Conservation (phyloP, 192 early-diverging fungal genomes). For the Entrophospora sp. region DNA sequence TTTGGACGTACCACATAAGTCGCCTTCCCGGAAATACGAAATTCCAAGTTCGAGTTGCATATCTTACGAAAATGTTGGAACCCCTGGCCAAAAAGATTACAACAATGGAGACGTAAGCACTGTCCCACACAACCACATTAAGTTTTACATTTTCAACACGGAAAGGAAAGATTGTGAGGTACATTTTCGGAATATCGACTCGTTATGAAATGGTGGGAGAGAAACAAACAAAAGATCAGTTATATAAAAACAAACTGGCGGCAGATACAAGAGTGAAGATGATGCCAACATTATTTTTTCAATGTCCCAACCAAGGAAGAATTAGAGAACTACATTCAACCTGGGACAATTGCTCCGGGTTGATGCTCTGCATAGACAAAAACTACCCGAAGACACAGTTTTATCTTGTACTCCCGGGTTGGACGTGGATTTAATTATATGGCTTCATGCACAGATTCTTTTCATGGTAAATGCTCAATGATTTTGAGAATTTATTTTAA, state of each 20-base stretch:
- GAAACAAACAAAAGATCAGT: not conserved
- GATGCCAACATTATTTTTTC: no score
- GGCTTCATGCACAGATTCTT: no score
- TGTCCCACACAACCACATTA: not conserved
- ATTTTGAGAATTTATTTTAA: no score
- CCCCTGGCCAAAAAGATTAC: not conserved
- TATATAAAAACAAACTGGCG: no score
- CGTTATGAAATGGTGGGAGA: not conserved
- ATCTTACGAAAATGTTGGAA: not conserved
- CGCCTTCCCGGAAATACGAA: not conserved
- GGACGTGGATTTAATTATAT: no score
- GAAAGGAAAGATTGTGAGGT: conserved; percentile 2
- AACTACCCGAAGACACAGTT: not conserved
- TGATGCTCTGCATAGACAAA: conserved; percentile 4
- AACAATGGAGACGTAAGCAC: not conserved
- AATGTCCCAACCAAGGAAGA: not conserved
- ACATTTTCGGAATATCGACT: not conserved
- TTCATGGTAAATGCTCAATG: no score
- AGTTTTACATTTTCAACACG: not conserved
- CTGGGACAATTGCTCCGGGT: conserved; percentile 5
- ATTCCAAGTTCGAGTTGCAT: not conserved
- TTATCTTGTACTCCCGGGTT: no score
- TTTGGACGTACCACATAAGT: not conserved
- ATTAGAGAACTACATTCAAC: not conserved
- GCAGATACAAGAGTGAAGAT: no score